Evolutionary conservation across 257 asterid species (phyloP), one percentile per base, ranked within the genome.

Genomic region (Solanum chmielewskii): DNA sequence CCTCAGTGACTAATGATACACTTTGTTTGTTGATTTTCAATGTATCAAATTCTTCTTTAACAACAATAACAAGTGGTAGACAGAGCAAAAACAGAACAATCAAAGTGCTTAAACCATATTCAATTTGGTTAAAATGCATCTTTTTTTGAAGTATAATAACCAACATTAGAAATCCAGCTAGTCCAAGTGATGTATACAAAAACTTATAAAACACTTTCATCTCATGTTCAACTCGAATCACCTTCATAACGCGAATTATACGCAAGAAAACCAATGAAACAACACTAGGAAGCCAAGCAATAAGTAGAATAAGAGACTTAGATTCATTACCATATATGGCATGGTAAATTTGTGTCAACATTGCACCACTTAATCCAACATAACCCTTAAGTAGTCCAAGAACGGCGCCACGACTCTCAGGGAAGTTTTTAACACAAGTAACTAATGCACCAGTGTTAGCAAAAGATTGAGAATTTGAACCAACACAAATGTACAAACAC

Each of bases 201-300:
- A 91, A 88, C 69, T 80, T 86, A 86, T 93, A 93, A 81, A 93
- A 93, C 8, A 92, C 92, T 45, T 91, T 93, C 47, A 93, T 87
- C 88, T 93, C 95, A 76, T 92, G 90, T 0, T 90, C 85, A 56
- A 88, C 73, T 10, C 93, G 39, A 23, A 92, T 91, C 1, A 92
- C 86, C 85, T 88, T 92, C 66, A 93, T 89, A 25, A 93, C 87
- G 82, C 94, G 60, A 35, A 93, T 90, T 0, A 94, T 93, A 8
- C 94, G 83, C 2, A 93, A 83, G 59, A 93, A 93, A 18, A 84
- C 83, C 73, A 93, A 87, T 1, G 96, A 93, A 29, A 93, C 88
- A 13, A 91, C 93, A 1, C 93, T 90, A 6, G 96, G 94, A 9
- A 93, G 90, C 96, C 96, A 93, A 9, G 94, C 96, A 25, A 93